phyloP scores from a whole-genome alignment of 176 grass and related monocot species.

The Typha latifolia region DNA sequence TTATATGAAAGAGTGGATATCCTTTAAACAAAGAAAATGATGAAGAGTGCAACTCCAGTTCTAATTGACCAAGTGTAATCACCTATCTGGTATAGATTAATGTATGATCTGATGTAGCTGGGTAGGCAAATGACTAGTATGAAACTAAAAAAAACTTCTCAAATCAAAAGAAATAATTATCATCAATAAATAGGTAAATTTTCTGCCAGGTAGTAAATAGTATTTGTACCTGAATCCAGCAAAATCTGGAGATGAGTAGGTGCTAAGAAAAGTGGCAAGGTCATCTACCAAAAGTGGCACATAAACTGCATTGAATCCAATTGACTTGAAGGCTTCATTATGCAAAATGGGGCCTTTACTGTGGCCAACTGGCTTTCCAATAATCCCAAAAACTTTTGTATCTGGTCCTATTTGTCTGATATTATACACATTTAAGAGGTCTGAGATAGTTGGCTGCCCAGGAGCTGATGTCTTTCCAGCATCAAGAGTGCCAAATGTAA shows the following conservation, averaged over 20 bases:
- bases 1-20: no score
- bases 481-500: constrained; percentile 74
- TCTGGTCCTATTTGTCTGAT: constrained; percentile 59
- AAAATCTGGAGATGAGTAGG: constrained; percentile 90
- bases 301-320: constrained; percentile 86
- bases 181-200: constrained; percentile 8
- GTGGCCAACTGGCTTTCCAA: constrained; percentile 83
- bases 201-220: not conserved
- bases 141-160: not conserved
- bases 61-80: no score
- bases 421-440: constrained; percentile 76
- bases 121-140: not conserved
- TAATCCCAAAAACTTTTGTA: constrained; percentile 81
- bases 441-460: constrained; percentile 56
- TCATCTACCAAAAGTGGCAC: constrained; percentile 95
- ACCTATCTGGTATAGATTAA: no score
- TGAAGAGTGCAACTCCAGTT: no score
- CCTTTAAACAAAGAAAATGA: no score
- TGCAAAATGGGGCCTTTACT: constrained; percentile 94
- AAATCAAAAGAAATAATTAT: constrained; percentile 1
- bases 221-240: constrained; percentile 76
- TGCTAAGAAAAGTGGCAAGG: constrained; percentile 62
- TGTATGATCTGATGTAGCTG: no score
- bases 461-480: constrained; percentile 69
- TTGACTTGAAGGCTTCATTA: constrained; percentile 75